Percentiles rank a stretch among this genome's conserved stretches.
phyloP scores from a whole-genome alignment of 306 rosid species.

The Abrus precatorius region DNA sequence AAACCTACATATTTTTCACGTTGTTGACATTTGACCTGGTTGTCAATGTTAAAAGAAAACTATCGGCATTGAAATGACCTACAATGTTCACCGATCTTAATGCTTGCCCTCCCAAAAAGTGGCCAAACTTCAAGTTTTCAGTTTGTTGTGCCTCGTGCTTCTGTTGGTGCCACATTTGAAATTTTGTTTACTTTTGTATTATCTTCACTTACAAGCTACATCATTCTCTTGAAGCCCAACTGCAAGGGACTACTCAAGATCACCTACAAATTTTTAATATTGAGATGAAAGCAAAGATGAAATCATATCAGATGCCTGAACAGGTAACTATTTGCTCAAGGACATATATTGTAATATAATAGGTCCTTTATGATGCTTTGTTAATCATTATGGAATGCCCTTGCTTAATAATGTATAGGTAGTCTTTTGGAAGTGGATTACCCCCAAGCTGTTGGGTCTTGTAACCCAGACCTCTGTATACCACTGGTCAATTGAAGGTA shows the following conservation, averaged over 20 bases:
- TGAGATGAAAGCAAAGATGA: conserved; percentile 94
- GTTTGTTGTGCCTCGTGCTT: conserved; percentile 28
- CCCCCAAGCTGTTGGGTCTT: conserved; percentile 86
- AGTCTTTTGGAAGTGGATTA: conserved; percentile 99
- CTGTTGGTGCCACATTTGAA: conserved; percentile 44
- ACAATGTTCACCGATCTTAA: conserved; percentile 37
- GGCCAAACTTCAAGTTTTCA: conserved; percentile 23
- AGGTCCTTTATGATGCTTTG: conserved; percentile 16
- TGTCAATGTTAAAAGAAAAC: conserved; percentile 20
- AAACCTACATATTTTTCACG: conserved; percentile 10
- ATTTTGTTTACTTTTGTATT: conserved; percentile 40
- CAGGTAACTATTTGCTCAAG: conserved; percentile 68
- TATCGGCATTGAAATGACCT: conserved; percentile 35
- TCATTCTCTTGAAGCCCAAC: conserved; percentile 73
- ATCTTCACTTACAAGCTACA: conserved; percentile 45
- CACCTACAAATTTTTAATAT: conserved; percentile 97
- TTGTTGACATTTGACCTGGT: conserved; percentile 13
- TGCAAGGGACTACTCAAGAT: conserved; percentile 97
- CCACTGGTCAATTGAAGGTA: conserved; percentile 99
- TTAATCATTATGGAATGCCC: conserved; percentile 21
- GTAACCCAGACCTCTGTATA: conserved; percentile 93
- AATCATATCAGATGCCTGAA: conserved; percentile 98
- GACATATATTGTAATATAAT: conserved; percentile 5
- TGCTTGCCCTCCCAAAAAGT: conserved; percentile 19
- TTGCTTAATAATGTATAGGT: conserved; percentile 63